Conservation (phyloP, 352 stramenopile species). For the Phytophthora foliorum region DNA sequence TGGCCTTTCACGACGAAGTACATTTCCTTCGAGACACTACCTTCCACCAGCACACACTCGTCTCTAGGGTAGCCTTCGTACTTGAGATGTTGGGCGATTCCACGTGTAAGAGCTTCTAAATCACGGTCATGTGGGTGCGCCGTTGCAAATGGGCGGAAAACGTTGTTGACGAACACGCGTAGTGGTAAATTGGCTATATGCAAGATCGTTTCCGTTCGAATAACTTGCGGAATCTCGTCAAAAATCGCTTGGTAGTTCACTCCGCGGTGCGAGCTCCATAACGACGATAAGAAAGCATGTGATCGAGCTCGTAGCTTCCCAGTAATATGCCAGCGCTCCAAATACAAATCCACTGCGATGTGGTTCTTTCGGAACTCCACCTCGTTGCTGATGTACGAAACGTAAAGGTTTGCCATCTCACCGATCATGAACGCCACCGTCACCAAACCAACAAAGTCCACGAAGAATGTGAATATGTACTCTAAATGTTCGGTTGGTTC, state of each 20-base stretch:
- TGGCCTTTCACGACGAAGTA: conserved; percentile 77
- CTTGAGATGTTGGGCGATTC: conserved; percentile 58
- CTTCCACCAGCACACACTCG: conserved; percentile 70
- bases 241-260: conserved; percentile 70
- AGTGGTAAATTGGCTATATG: conserved; percentile 55
- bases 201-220: conserved; percentile 61
- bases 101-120: conserved; percentile 42
- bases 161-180: conserved; percentile 42
- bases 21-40: conserved; percentile 71
- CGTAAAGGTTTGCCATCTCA: conserved; percentile 62
- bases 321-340: conserved; percentile 59
- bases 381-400: conserved; percentile 68
- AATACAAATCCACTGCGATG: conserved; percentile 60
- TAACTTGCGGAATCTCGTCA: conserved; percentile 58
- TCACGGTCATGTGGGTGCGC: conserved; percentile 39
- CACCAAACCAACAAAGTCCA: conserved; percentile 53
- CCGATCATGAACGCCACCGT: conserved; percentile 64
- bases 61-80: conserved; percentile 77
- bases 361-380: conserved; percentile 73
- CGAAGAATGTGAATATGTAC: conserved; percentile 53
- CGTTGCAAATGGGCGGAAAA: conserved; percentile 58
- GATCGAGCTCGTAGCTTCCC: conserved; percentile 45
- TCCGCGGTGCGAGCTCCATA: conserved; percentile 68
- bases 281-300: conserved; percentile 57
- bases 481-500: conserved; percentile 29